These are phyloP conservation scores for Sarcocystis neurona DNA, from an alignment of 169 alveolate species.

Conservation along the genomic window DNA sequence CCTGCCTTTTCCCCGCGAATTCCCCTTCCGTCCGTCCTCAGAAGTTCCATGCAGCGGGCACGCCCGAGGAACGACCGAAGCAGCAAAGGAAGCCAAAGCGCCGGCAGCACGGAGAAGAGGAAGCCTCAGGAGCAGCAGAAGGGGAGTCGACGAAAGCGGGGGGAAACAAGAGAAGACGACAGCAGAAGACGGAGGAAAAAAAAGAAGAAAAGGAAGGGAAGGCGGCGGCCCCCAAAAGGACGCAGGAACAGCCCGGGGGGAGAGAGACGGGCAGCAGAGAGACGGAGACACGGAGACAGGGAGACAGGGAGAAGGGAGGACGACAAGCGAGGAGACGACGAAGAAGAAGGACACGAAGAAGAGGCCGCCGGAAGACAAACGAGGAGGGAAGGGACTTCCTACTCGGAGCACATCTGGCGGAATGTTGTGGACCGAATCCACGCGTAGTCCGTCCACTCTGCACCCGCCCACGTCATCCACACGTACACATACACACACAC, in stretches of 20 bases:
- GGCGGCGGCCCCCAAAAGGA: background rate
- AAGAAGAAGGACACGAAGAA: background rate
- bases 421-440: constrained; percentile 71
- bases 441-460: constrained; percentile 71
- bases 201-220: background rate
- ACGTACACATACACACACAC: background rate
- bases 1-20: too few species aligned
- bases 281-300: background rate
- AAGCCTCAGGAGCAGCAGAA: too few species aligned
- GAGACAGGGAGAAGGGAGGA: background rate
- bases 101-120: too few species aligned
- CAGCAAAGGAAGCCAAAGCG: too few species aligned
- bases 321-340: background rate
- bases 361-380: background rate
- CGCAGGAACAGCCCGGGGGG: background rate
- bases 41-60: too few species aligned
- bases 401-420: constrained; percentile 63
- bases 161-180: background rate
- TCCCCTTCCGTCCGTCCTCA: too few species aligned
- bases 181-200: background rate
- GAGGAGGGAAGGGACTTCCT: too few species aligned
- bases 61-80: too few species aligned
- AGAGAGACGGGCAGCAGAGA: background rate
- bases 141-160: background rate
- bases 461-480: background rate